These are phyloP conservation scores for Rhododendron griersonianum DNA, from an alignment of 148 eudicot genomes.

Conservation along the genomic window DNA sequence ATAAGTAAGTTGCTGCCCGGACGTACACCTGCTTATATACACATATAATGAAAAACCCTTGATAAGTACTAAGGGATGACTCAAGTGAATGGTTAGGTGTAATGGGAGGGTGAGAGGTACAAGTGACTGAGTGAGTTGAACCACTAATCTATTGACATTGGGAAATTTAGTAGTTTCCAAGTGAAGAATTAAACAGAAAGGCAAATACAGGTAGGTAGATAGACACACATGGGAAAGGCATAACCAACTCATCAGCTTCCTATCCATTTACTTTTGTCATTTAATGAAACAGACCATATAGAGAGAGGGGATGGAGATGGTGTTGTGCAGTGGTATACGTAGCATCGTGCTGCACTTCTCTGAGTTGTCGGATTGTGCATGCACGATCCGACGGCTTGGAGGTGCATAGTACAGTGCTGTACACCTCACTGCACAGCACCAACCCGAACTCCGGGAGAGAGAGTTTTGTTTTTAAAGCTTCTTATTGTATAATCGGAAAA, in stretches of 20 bases:
- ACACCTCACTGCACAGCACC: too few species aligned
- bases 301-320: neutral
- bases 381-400: too few species aligned
- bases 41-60: neutral
- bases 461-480: neutral
- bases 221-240: constrained; percentile 17
- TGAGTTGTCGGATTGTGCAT: too few species aligned
- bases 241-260: constrained; percentile 32
- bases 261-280: constrained; percentile 35
- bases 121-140: constrained; percentile 16
- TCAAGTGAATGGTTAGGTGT: constrained; percentile 21
- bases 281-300: constrained; percentile 37
- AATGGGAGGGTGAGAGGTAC: constrained; percentile 14
- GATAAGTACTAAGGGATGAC: neutral
- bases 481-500: neutral
- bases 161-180: neutral
- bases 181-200: neutral
- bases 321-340: too few species aligned
- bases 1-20: too few species aligned
- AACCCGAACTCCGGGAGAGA: too few species aligned
- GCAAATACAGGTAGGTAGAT: constrained; percentile 13
- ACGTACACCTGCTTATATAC: too few species aligned
- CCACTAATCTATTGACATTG: constrained; percentile 3
- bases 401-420: fast-evolving
- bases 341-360: too few species aligned